Percentiles rank a stretch among this genome's conserved stretches.
Conservation (phyloP, 108 stramenopile species). For the Licmophora abbreviata region DNA sequence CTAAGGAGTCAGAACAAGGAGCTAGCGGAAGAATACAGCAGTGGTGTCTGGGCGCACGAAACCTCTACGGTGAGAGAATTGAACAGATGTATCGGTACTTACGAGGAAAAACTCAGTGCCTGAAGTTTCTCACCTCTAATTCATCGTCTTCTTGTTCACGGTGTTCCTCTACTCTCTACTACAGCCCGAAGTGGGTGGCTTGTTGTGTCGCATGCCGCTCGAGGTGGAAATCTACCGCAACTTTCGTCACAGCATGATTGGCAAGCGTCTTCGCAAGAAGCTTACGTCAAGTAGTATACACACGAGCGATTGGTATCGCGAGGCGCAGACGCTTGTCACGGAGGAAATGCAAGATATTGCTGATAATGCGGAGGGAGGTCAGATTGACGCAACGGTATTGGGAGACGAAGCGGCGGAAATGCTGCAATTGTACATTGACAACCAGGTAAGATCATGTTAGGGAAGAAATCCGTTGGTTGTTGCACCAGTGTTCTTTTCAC, state of each 20-base stretch:
- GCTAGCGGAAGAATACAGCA: slow-evolving; percentile 50
- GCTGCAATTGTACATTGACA: slow-evolving; percentile 53
- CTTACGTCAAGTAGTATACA: slow-evolving; percentile 12
- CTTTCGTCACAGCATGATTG: slow-evolving; percentile 36
- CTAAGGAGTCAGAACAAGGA: slow-evolving; percentile 41
- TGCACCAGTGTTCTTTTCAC: background rate
- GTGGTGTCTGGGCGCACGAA: slow-evolving; percentile 67
- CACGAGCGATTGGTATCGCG: slow-evolving; percentile 45
- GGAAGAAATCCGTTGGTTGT: background rate
- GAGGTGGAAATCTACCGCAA: slow-evolving; percentile 67
- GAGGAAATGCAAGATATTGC: slow-evolving; percentile 44
- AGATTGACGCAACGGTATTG: slow-evolving; percentile 44
- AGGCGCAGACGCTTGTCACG: slow-evolving; percentile 40
- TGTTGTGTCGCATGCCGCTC: slow-evolving; percentile 72
- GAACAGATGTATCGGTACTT: background rate
- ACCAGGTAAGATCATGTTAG: slow-evolving; percentile 26
- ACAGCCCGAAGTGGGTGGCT: slow-evolving; percentile 73
- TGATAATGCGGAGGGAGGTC: slow-evolving; percentile 35
- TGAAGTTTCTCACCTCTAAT: background rate
- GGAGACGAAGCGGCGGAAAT: slow-evolving; percentile 37
- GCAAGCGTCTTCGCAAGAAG: slow-evolving; percentile 24
- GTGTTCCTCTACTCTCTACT: background rate
- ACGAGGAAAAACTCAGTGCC: background rate
- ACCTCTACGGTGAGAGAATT: slow-evolving; percentile 38
- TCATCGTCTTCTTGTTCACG: slow-evolving; percentile 2